Percentiles rank a stretch among this genome's conserved stretches.
Evolutionary conservation across 2,329 filamentous ascomycete genomes (phyloP).

Genomic region (Tolypocladium inflatum): DNA sequence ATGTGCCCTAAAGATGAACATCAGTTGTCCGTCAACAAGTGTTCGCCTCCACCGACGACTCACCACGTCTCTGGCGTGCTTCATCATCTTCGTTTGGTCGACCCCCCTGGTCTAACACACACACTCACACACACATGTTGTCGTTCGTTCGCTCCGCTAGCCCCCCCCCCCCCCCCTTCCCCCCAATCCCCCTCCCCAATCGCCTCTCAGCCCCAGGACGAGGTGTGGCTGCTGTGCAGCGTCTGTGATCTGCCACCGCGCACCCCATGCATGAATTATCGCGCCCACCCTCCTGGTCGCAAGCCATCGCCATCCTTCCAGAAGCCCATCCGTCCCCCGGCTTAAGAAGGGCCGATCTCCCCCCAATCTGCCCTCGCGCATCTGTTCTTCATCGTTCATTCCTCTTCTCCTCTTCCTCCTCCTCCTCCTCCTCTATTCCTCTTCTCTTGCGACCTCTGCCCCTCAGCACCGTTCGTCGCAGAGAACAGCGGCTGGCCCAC

Average conservation of each 20-base stretch:
- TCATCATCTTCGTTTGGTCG: background rate
- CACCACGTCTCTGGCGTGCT: background rate
- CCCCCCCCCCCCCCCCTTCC: background rate
- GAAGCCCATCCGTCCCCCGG: conserved; percentile 1
- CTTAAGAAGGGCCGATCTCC: conserved; percentile 4
- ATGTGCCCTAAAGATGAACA: background rate
- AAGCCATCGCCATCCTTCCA: conserved; percentile 6
- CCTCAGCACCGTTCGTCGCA: background rate
- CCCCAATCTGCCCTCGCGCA: background rate
- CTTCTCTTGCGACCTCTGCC: background rate
- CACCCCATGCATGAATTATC: background rate
- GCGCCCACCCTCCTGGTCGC: background rate
- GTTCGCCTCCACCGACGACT: background rate
- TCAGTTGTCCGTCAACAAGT: background rate
- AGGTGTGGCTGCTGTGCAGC: background rate
- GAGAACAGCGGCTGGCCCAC: background rate
- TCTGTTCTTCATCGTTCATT: background rate
- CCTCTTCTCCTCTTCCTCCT: background rate
- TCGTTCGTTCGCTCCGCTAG: background rate
- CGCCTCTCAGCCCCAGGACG: background rate
- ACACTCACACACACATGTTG: background rate
- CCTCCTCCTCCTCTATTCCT: background rate
- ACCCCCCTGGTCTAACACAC: background rate
- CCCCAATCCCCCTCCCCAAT: background rate
- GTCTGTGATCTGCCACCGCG: background rate